Conservation (phyloP, 225 moss, liverwort and hornwort species). For the Straminergon stramineum region DNA sequence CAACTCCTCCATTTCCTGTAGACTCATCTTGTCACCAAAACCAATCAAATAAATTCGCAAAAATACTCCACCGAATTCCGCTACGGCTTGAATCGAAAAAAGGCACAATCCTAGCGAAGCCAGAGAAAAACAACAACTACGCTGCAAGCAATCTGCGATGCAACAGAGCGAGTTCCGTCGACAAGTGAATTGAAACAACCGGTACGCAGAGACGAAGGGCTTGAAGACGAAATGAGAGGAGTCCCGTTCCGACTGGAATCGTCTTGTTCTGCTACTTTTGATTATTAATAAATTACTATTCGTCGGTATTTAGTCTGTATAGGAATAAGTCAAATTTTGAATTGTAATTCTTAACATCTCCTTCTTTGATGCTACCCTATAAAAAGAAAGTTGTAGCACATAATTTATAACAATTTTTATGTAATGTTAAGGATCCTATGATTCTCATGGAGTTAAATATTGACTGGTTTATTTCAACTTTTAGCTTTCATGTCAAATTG, state of each 20-base stretch:
- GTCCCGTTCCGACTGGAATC: not conserved
- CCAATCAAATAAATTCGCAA: not conserved
- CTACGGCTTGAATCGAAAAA: not conserved
- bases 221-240: not conserved
- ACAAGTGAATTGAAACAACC: not conserved
- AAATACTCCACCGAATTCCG: not conserved
- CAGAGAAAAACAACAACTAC: no score
- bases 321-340: no score
- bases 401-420: not conserved
- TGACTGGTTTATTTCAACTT: no score
- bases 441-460: not conserved
- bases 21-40: conserved; percentile 38
- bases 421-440: rapidly evolving
- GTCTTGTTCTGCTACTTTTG: not conserved
- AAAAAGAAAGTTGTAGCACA: not conserved
- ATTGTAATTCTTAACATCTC: no score
- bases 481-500: no score
- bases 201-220: no score
- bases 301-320: not conserved
- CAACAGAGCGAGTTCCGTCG: not conserved
- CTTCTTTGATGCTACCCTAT: not conserved
- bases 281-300: not conserved
- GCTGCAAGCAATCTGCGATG: not conserved
- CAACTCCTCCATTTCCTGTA: conserved; percentile 86
- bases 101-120: not conserved